Evolutionary conservation across 2,329 filamentous ascomycete species (phyloP), one percentile per base, ranked within the genome.

Genomic region (Sordariomycetes sp.): DNA sequence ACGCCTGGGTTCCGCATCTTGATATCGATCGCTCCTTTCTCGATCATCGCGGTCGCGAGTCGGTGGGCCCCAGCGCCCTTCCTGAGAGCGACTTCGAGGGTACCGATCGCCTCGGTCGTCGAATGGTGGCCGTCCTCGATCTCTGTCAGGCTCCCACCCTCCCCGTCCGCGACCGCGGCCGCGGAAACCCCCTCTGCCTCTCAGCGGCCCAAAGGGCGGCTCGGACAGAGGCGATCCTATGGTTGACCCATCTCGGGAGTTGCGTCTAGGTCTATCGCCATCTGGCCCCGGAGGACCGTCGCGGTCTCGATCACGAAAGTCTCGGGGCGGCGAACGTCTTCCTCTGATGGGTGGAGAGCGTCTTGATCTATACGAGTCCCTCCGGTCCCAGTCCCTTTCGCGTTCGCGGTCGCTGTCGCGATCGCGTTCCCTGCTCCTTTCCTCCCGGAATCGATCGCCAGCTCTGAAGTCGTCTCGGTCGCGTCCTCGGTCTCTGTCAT

Each of bases 161-260:
- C 57, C 57, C 39, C 61, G 56, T 29, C 66, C 59, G 17, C 39
- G 36, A 9, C 64, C 64, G 16, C 76, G 70, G 2, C 76, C 74
- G 34, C 71, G 64, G 19, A 73, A 72, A 6, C 71, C 71, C 20
- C 70, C 68, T 15, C 77, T 72, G 9, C 71, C 70, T 35, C 69
- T 68, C 8, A 69, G 66, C 8, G 64, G 55, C 39, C 66, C 70
- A 37, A 80, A 79, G 2, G 72, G 66, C 10, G 74, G 69, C 41
- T 87, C 82, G 0, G 82, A 83, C 16, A 75, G 77, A 8, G 75
- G 76, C 4, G 82, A 85, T 5, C 79, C 83, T 16, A 77, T 70
- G 12, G 33, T 20, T 9, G 82, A 81, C 0, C 82, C 82, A 46
- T 88, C 83, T 47, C 83, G 69, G 8, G 82, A 86, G 12, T 72